Base-by-base conservation (phyloP, 169 alveolate genomes). In the Plasmodium fragile region DNA sequence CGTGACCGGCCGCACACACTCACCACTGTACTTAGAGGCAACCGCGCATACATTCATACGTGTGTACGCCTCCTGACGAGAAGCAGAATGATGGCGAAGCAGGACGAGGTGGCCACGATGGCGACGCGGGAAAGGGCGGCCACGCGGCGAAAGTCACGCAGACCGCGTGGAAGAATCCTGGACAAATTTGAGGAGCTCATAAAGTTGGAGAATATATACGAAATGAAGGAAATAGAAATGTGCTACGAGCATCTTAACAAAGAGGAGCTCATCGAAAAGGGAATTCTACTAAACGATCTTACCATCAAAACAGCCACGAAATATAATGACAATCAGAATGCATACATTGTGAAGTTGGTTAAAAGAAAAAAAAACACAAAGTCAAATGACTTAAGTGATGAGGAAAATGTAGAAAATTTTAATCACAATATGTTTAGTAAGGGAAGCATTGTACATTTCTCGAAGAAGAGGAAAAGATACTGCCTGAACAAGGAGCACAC, bases 221-320 rank as follows among this genome's bases (percentile, higher is more conserved):
- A 87, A 87, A 39, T 36, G n/a, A 87, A 78, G 52, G 93, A 87
- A 39, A 25, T 78, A 22, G 78, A 87, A 55, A 28, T 87, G 81
- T 87, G 93, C 43, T 87, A 87, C 65, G 93, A 55, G 36, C 70
- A 87, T 78, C 49, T 87, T 28, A 87, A 6, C 71, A 87, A 87
- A 30, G 93, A 87, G 6, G 93, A 87, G 81, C 49, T 87, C 13
- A 41, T 87, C 81, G 93, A 87, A 25, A 87, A 87, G 36, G 93
- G 93, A 0, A 87, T 87, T 4, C 71, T 87, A 59, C 32, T 87
- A 59, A 87, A 41, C 55, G 75, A 77, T n/a, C 43, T 87, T 30
- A 87, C 93, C 3, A 87, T 87, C 18, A 87, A 87, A 45, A 39
- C 59, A 22, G 89, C 25, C 13, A 78, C 71, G 65, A 87, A 87